These are phyloP conservation scores for Cystobasidium ongulense DNA, from an alignment of 768 basidiomycete species.

Conservation along the genomic window DNA sequence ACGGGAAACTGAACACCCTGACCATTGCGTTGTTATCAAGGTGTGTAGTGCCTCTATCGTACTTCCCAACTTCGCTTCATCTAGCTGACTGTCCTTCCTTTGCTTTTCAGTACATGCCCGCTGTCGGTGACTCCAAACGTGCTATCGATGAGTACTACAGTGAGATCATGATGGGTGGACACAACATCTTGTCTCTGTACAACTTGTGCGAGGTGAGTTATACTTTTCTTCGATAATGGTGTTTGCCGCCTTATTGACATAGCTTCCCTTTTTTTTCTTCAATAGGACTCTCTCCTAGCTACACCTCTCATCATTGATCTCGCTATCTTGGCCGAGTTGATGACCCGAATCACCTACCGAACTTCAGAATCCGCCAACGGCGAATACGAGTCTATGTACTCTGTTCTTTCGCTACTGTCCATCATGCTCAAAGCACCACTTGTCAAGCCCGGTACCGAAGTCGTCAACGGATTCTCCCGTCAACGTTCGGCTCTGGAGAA, in stretches of 20 bases:
- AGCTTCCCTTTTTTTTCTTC: not conserved
- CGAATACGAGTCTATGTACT: constrained; percentile 77
- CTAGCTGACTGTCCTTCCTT: not conserved
- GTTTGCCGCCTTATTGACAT: not conserved
- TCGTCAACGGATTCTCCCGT: constrained; percentile 88
- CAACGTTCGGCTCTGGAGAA: constrained; percentile 86
- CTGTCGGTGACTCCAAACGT: constrained; percentile 77
- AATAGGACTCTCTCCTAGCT: constrained; percentile 82
- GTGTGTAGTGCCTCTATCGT: not conserved
- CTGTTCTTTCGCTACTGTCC: constrained; percentile 80
- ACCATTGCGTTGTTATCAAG: constrained; percentile 58
- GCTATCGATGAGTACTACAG: constrained; percentile 99
- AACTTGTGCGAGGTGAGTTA: constrained; percentile 81
- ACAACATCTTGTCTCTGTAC: constrained; percentile 74
- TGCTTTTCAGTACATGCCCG: not conserved
- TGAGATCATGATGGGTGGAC: constrained; percentile 92
- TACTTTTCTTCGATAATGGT: constrained; percentile 5
- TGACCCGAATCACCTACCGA: constrained; percentile 87
- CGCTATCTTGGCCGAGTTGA: constrained; percentile 81
- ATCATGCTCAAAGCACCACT: constrained; percentile 78
- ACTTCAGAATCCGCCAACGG: constrained; percentile 42
- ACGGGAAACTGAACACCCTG: constrained; percentile 87
- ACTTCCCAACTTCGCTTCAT: not conserved
- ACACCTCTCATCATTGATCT: constrained; percentile 93
- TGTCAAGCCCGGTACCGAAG: constrained; percentile 60